These are phyloP conservation scores for Podaxis sp. DNA, from an alignment of 768 basidiomycete genomes.

Conservation along the genomic window DNA sequence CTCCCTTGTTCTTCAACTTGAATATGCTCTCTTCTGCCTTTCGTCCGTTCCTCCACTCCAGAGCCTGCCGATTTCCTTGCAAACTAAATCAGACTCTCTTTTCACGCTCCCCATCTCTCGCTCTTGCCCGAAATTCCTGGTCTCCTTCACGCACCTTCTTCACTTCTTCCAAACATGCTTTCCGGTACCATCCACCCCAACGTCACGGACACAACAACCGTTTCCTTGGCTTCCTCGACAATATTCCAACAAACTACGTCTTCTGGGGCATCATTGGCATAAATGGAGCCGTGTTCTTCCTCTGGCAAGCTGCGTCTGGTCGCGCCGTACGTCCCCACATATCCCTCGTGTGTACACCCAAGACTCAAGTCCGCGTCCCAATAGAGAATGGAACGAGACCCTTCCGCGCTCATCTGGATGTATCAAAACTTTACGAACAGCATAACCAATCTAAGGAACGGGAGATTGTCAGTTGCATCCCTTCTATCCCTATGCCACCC, in stretches of 20 bases:
- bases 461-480: constrained; percentile 52
- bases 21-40: constrained; percentile 10
- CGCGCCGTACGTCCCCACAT: constrained; percentile 19
- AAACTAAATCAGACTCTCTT: background rate
- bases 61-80: background rate
- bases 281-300: constrained; percentile 57
- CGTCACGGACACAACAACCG: background rate
- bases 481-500: background rate
- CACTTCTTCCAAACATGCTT: constrained; percentile 15
- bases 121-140: background rate
- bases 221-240: constrained; percentile 40
- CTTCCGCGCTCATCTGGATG: constrained; percentile 42
- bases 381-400: constrained; percentile 37
- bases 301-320: constrained; percentile 46
- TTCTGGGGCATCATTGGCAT: constrained; percentile 62
- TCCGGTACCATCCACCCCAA: constrained; percentile 18
- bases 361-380: background rate
- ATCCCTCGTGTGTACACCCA: background rate
- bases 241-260: constrained; percentile 46
- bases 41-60: constrained; percentile 5
- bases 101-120: background rate
- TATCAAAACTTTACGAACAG: constrained; percentile 58
- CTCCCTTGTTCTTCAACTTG: background rate
- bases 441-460: constrained; percentile 54
- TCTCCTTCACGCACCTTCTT: constrained; percentile 14